phyloP scores from a whole-genome alignment of 495 filamentous ascomycete genomes.

The Aspergillus avenaceus region DNA sequence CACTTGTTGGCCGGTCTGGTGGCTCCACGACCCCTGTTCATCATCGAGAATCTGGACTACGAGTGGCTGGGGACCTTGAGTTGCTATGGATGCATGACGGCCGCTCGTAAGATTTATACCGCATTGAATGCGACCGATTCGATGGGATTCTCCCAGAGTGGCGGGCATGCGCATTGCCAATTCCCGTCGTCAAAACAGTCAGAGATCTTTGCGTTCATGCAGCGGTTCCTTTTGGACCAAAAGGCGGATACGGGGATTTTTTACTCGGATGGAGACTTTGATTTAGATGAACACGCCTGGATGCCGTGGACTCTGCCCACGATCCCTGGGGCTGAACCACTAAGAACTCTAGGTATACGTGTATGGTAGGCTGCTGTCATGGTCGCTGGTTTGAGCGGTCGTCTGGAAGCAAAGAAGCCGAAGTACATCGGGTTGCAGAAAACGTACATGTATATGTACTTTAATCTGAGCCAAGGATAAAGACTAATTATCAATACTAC shows the following conservation, averaged over 20 bases:
- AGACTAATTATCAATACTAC: too few species aligned
- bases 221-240: constrained; percentile 2
- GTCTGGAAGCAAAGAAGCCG: too few species aligned
- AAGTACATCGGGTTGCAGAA: too few species aligned
- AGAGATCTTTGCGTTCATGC: not conserved
- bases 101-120: constrained; percentile 1
- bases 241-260: not conserved
- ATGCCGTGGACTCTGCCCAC: not conserved
- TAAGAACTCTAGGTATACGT: too few species aligned
- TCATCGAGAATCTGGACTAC: constrained; percentile 8
- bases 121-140: constrained; percentile 1
- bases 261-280: not conserved
- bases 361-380: too few species aligned
- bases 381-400: too few species aligned
- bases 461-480: too few species aligned
- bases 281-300: not conserved
- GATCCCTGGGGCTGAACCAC: too few species aligned
- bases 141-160: constrained; percentile 6
- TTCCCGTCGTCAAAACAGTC: not conserved
- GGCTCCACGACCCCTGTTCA: constrained; percentile 3
- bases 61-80: constrained; percentile 10
- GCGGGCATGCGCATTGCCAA: constrained; percentile 2
- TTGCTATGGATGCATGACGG: constrained; percentile 6
- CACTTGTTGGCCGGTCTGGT: constrained; percentile 8
- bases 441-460: too few species aligned